Evolutionary conservation across 306 rosid species (phyloP).

Genomic region (Inga leiocalycina): DNA sequence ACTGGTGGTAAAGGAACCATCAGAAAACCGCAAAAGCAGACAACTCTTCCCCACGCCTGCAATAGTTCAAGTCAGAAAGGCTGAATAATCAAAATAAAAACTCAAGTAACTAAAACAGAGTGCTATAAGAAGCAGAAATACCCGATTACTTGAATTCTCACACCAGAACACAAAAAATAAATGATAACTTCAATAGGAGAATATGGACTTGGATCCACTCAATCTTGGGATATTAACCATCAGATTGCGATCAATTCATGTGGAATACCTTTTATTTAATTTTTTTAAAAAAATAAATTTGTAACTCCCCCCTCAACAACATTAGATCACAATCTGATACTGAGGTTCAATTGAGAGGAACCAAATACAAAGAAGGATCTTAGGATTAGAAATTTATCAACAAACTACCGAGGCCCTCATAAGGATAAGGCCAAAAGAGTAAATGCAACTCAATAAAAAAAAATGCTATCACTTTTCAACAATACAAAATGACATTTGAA

Average conservation of each 20-base stretch:
- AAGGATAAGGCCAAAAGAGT: background rate
- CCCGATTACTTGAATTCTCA: background rate
- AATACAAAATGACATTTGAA: background rate
- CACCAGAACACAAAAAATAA: background rate
- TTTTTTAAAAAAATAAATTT: background rate
- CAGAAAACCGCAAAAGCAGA: slow-evolving; percentile 91
- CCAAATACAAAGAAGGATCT: background rate
- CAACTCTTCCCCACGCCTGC: slow-evolving; percentile 97
- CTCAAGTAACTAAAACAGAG: background rate
- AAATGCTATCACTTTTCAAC: background rate
- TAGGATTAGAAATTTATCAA: background rate
- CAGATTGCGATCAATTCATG: background rate
- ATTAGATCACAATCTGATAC: background rate
- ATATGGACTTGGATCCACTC: background rate
- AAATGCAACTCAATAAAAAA: background rate
- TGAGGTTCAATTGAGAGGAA: background rate
- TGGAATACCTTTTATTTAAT: background rate
- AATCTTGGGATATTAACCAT: background rate
- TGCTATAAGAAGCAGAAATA: background rate
- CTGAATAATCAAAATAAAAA: background rate
- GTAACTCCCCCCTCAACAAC: background rate
- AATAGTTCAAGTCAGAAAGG: slow-evolving; percentile 30
- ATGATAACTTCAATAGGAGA: background rate
- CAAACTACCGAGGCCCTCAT: background rate
- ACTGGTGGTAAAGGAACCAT: slow-evolving; percentile 92